Conservation (phyloP, 2,329 filamentous ascomycete genomes). For the Hirsutella rhossiliensis region DNA sequence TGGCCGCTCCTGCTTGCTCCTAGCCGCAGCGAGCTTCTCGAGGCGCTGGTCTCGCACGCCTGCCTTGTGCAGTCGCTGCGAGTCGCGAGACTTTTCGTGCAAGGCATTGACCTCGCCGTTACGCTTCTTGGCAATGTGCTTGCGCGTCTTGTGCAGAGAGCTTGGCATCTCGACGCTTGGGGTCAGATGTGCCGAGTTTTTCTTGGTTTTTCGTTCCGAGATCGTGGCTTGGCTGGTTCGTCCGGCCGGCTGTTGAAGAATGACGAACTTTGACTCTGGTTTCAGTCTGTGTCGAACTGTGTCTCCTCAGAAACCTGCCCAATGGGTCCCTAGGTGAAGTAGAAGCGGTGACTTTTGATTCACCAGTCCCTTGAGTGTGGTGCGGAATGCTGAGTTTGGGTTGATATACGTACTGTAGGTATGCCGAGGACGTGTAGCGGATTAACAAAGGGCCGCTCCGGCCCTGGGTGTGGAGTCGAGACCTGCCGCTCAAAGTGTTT, state of each 20-base stretch:
- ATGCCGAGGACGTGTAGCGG: not conserved
- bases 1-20: conserved; percentile 62
- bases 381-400: not conserved
- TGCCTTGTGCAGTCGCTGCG: conserved; percentile 68
- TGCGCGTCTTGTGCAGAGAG: conserved; percentile 70
- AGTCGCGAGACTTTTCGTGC: conserved; percentile 82
- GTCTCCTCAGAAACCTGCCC: no score
- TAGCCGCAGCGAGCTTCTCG: conserved; percentile 54
- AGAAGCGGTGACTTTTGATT: not conserved
- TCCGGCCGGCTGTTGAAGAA: no score
- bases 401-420: not conserved
- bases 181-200: no score
- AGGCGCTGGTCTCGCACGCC: conserved; percentile 73
- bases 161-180: conserved; percentile 51
- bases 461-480: not conserved
- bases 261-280: no score
- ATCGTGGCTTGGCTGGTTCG: no score
- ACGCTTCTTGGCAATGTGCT: conserved; percentile 83
- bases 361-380: not conserved
- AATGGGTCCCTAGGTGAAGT: not conserved
- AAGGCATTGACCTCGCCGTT: conserved; percentile 60
- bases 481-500: no score
- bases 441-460: not conserved
- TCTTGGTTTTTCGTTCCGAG: not conserved
- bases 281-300: no score